Conservation (phyloP, 768 basidiomycete species). For the Hemileccinum impolitum region DNA sequence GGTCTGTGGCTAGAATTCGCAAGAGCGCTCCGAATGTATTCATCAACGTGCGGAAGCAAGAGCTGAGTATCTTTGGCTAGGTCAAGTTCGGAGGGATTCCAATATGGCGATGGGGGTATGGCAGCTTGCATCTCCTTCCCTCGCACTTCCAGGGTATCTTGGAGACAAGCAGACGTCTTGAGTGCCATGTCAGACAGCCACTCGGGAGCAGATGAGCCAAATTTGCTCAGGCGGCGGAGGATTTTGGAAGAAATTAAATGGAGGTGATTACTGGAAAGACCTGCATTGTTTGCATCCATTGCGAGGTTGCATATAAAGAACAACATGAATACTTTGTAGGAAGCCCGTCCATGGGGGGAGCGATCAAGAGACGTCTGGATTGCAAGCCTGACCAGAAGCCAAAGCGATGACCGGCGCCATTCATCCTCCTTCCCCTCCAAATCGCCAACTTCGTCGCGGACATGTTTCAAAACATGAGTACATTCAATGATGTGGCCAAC, state of each 20-base stretch:
- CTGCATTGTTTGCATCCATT: too few species aligned
- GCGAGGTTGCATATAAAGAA: constrained; percentile 20
- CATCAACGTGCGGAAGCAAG: constrained; percentile 27
- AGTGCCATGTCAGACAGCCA: not conserved
- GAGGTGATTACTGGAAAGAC: not conserved
- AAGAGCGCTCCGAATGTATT: constrained; percentile 27
- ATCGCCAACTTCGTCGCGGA: too few species aligned
- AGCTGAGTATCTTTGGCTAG: constrained; percentile 30
- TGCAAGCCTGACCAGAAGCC: constrained; percentile 44
- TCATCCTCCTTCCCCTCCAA: too few species aligned
- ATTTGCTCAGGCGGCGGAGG: not conserved
- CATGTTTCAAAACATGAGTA: too few species aligned
- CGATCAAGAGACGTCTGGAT: constrained; percentile 34
- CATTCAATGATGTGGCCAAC: too few species aligned
- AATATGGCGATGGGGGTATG: constrained; percentile 6
- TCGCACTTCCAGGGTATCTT: not conserved
- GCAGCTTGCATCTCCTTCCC: not conserved
- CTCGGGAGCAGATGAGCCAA: not conserved
- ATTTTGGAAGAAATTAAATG: not conserved
- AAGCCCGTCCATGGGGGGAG: not conserved
- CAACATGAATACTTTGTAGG: constrained; percentile 30
- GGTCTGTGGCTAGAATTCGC: constrained; percentile 4
- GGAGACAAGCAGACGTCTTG: not conserved
- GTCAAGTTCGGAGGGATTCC: not conserved
- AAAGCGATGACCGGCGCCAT: constrained; percentile 21